Evolutionary conservation across 2,329 filamentous ascomycete species (phyloP).

Genomic region (Elsinoe australis): DNA sequence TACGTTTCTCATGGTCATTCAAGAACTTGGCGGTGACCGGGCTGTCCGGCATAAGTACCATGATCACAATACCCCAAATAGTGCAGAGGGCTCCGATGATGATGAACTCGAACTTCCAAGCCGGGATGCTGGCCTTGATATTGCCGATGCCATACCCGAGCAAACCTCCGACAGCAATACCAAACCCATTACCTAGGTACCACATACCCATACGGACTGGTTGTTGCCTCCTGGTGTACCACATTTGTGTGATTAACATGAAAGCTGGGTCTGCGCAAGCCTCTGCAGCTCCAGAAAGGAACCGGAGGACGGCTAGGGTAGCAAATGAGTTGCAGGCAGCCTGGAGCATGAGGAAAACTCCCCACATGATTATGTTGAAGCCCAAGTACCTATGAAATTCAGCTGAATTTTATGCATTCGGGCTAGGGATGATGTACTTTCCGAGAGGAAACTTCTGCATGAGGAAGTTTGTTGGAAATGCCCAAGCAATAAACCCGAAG

Average conservation of each 20-base stretch:
- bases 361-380: constrained; percentile 51
- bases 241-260: constrained; percentile 59
- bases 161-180: constrained; percentile 49
- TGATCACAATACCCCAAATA: constrained; percentile 51
- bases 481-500: constrained; percentile 47
- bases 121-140: constrained; percentile 47
- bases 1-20: constrained; percentile 41
- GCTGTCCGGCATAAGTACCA: constrained; percentile 51
- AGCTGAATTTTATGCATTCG: background rate
- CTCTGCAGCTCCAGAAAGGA: constrained; percentile 48
- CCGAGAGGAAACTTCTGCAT: constrained; percentile 44
- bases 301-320: constrained; percentile 48
- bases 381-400: constrained; percentile 36
- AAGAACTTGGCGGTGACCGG: constrained; percentile 48
- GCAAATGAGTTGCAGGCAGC: constrained; percentile 33
- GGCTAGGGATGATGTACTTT: background rate
- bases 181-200: constrained; percentile 51
- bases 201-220: constrained; percentile 51
- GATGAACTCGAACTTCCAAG: constrained; percentile 60
- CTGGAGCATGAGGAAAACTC: constrained; percentile 28
- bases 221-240: constrained; percentile 53
- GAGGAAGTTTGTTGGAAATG: constrained; percentile 48
- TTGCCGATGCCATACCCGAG: constrained; percentile 49
- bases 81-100: constrained; percentile 49
- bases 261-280: constrained; percentile 51